Percentiles rank a stretch among this genome's conserved stretches.
Conservation (phyloP, 2,329 filamentous ascomycete genomes). For the Stachybotrys chartarum region DNA sequence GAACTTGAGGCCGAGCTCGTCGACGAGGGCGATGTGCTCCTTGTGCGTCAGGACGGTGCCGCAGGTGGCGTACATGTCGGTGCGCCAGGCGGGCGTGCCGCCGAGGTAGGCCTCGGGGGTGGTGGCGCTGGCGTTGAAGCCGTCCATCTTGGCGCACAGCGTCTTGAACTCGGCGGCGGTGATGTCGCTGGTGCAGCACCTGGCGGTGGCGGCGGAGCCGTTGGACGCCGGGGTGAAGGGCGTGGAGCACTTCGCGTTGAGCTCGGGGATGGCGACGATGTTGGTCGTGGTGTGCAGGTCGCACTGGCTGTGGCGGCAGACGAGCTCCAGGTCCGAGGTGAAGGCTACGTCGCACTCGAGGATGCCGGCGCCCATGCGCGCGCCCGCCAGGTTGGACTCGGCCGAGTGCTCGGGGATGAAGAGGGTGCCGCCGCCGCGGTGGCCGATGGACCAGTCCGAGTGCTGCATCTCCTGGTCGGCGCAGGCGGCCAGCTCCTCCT, state of each 20-base stretch:
- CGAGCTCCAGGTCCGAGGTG: conserved; percentile 57
- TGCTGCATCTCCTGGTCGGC: conserved; percentile 43
- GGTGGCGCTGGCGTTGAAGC: conserved; percentile 49
- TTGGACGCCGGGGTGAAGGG: conserved; percentile 52
- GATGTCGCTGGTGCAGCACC: conserved; percentile 67
- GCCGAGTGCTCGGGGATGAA: conserved; percentile 58
- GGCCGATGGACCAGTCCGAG: conserved; percentile 51
- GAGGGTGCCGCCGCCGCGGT: conserved; percentile 55
- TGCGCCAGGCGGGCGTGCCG: conserved; percentile 55
- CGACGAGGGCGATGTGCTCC: conserved; percentile 54
- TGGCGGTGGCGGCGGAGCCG: conserved; percentile 46
- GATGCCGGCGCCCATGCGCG: conserved; percentile 60
- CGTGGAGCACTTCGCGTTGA: conserved; percentile 55
- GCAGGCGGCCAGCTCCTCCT: conserved; percentile 52
- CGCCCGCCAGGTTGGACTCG: conserved; percentile 52
- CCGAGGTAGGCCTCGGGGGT: conserved; percentile 50
- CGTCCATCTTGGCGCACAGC: conserved; percentile 67
- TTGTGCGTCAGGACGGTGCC: conserved; percentile 53
- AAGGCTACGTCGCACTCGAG: conserved; percentile 64
- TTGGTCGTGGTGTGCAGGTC: conserved; percentile 64
- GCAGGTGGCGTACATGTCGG: conserved; percentile 59
- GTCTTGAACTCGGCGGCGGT: conserved; percentile 60
- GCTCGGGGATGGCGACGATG: conserved; percentile 53
- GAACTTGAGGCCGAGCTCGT: conserved; percentile 53
- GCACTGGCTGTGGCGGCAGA: conserved; percentile 61